Evolutionary conservation across 805 yeast species (phyloP).

Genomic region (Lipomyces japonicus): DNA sequence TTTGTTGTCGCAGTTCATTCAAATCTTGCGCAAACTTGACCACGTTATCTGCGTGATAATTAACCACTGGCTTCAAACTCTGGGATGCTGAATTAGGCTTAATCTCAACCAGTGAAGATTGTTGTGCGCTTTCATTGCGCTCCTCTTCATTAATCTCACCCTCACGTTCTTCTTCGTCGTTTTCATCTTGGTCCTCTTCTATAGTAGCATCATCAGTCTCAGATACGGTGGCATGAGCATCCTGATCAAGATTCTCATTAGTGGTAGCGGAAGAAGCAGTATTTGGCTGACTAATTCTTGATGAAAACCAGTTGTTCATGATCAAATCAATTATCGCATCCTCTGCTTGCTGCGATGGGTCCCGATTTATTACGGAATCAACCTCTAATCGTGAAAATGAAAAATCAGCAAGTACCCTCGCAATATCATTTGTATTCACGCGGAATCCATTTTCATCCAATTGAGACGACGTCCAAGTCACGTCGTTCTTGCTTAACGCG

Average conservation of each 20-base stretch:
- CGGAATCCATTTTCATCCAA: slow-evolving; percentile 13
- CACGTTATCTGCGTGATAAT: neutral
- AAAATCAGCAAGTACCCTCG: slow-evolving; percentile 27
- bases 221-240: neutral
- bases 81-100: no score
- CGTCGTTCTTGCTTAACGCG: slow-evolving; percentile 1
- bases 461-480: slow-evolving; percentile 18
- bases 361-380: slow-evolving; percentile 3
- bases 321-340: slow-evolving; percentile 1
- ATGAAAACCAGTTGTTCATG: neutral
- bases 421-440: slow-evolving; percentile 32
- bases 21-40: slow-evolving; percentile 22
- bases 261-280: neutral
- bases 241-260: neutral
- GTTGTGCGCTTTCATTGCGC: no score
- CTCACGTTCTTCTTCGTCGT: no score
- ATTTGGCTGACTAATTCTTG: neutral
- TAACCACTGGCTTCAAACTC: no score
- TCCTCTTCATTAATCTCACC: neutral
- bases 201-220: neutral
- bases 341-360: slow-evolving; percentile 1
- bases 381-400: slow-evolving; percentile 24
- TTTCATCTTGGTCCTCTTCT: no score
- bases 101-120: no score
- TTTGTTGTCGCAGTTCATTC: slow-evolving; percentile 28